These are phyloP conservation scores for Sistotremastrum suecicum DNA, from an alignment of 768 basidiomycete species.

Conservation along the genomic window DNA sequence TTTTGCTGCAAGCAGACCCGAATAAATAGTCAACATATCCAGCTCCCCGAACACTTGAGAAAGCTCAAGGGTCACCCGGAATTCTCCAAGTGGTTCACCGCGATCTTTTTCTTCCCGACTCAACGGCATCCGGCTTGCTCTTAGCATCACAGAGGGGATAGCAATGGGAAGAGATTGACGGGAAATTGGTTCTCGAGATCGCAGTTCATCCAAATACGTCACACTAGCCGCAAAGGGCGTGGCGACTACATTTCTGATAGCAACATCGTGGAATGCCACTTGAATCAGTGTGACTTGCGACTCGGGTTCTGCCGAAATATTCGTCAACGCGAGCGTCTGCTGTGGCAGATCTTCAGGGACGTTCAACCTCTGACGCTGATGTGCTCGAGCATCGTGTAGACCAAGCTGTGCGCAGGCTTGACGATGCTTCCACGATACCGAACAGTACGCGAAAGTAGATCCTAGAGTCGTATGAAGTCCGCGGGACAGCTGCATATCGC, in stretches of 20 bases:
- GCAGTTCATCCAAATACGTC: too few relatives aligned
- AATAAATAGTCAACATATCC: constrained; percentile 53
- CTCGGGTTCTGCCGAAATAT: constrained; percentile 9
- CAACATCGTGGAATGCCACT: constrained; percentile 31
- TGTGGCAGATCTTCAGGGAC: constrained; percentile 37
- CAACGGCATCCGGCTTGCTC: too few relatives aligned
- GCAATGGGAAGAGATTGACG: too few relatives aligned
- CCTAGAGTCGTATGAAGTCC: constrained; percentile 26
- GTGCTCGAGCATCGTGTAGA: constrained; percentile 21
- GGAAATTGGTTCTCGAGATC: too few relatives aligned
- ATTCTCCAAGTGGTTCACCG: too few relatives aligned
- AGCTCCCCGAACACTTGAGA: constrained; percentile 10
- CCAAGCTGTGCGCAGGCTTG: constrained; percentile 24
- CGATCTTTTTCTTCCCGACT: too few relatives aligned
- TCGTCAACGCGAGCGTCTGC: constrained; percentile 30
- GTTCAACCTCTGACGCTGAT: constrained; percentile 37
- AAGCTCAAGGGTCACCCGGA: neutral
- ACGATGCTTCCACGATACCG: constrained; percentile 3
- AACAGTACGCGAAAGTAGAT: neutral
- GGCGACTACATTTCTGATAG: constrained; percentile 47
- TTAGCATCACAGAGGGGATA: too few relatives aligned
- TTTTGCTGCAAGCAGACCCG: constrained; percentile 40
- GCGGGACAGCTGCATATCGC: constrained; percentile 48
- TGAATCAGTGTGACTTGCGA: constrained; percentile 29
- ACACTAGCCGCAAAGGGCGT: constrained; percentile 40